Conservation (phyloP, 2,329 filamentous ascomycete species). For the Podosphaera xanthii region DNA sequence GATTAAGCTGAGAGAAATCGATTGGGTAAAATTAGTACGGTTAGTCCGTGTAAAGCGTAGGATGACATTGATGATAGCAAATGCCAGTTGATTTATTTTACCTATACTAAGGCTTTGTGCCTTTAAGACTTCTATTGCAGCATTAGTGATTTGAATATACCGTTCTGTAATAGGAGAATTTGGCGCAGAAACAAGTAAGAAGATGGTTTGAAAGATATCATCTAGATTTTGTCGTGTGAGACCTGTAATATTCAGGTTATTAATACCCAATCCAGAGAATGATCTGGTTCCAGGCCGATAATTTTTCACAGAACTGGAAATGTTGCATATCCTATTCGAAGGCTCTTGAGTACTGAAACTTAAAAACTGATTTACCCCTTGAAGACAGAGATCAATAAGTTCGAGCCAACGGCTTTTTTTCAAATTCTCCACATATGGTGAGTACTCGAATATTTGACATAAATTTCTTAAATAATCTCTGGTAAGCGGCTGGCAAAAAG, state of each 20-base stretch:
- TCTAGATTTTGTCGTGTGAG: conserved; percentile 20
- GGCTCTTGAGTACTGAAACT: conserved; percentile 6
- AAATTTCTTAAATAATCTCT: conserved; percentile 63
- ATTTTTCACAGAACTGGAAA: conserved; percentile 6
- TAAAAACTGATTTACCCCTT: conserved; percentile 32
- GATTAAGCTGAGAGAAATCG: conserved; percentile 34
- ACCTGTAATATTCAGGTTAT: conserved; percentile 15
- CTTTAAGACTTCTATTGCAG: conserved; percentile 37
- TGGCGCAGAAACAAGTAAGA: conserved; percentile 36
- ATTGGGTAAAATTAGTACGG: conserved; percentile 36
- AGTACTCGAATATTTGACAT: conserved; percentile 43
- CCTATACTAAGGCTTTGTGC: conserved; percentile 33
- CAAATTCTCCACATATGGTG: conserved; percentile 62
- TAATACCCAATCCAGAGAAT: conserved; percentile 6
- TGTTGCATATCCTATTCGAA: conserved; percentile 5
- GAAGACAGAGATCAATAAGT: conserved; percentile 32
- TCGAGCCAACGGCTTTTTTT: conserved; percentile 24
- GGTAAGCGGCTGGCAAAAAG: conserved; percentile 43
- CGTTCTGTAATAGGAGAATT: conserved; percentile 42
- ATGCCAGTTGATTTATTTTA: conserved; percentile 46
- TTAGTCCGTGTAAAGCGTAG: conserved; percentile 45
- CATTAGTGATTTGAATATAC: conserved; percentile 30
- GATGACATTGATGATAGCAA: conserved; percentile 52
- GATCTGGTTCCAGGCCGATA: conserved; percentile 8
- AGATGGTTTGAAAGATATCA: conserved; percentile 41